phyloP scores from a whole-genome alignment of 805 yeast genomes.

The Tanozyma kutaoensis region DNA sequence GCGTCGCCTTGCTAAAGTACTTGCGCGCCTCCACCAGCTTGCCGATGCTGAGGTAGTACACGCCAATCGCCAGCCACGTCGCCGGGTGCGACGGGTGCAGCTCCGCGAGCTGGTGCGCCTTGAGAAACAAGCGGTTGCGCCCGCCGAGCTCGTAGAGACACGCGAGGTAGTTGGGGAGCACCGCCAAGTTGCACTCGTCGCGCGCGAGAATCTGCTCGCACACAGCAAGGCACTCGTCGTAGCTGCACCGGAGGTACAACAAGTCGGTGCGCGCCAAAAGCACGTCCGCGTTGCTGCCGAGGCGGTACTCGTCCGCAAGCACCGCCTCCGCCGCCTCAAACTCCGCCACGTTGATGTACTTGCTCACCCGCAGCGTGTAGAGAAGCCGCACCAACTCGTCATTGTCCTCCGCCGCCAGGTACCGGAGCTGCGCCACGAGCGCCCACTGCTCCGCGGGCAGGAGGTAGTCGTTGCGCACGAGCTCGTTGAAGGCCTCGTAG shows the following conservation, averaged over 20 bases:
- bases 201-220: constrained; percentile 48
- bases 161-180: constrained; percentile 69
- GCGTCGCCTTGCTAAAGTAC: constrained; percentile 79
- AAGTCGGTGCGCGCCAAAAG: constrained; percentile 56
- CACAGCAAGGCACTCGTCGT: constrained; percentile 51
- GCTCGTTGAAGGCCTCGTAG: constrained; percentile 80
- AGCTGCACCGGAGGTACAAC: constrained; percentile 63
- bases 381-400: constrained; percentile 67
- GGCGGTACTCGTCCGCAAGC: constrained; percentile 57
- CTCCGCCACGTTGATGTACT: constrained; percentile 45
- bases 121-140: constrained; percentile 62
- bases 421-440: constrained; percentile 47
- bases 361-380: constrained; percentile 66
- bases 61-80: constrained; percentile 89
- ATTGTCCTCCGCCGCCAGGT: constrained; percentile 65
- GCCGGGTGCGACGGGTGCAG: constrained; percentile 67
- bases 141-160: constrained; percentile 79
- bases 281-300: constrained; percentile 60
- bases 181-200: constrained; percentile 62
- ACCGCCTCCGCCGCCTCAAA: constrained; percentile 55
- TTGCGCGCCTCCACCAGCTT: constrained; percentile 74
- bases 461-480: constrained; percentile 57
- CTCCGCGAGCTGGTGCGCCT: constrained; percentile 80
- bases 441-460: constrained; percentile 86
- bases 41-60: constrained; percentile 67